These are phyloP conservation scores for Elsinoe arachidis DNA, from an alignment of 2,329 filamentous ascomycete species.

Conservation along the genomic window DNA sequence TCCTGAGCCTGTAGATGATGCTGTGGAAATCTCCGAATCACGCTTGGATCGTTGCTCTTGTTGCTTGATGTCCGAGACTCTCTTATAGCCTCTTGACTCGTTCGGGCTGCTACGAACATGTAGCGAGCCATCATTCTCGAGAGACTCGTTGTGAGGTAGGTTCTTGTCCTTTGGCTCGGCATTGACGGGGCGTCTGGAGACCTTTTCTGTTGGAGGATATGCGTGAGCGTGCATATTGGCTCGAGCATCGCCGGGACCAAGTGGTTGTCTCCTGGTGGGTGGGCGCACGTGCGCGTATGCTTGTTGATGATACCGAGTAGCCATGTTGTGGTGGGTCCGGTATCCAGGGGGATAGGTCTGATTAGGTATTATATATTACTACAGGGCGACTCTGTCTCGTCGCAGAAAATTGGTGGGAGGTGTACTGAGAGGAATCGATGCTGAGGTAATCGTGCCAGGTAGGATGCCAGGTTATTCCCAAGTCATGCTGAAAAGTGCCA, in stretches of 20 bases:
- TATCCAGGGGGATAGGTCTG: background rate
- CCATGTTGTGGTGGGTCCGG: background rate
- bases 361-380: conserved; percentile 13
- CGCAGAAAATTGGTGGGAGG: background rate
- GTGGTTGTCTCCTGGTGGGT: conserved; percentile 15
- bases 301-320: conserved; percentile 15
- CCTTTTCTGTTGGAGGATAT: conserved; percentile 17
- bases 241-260: conserved; percentile 17
- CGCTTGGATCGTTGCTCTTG: conserved; percentile 42
- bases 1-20: conserved; percentile 45
- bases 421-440: background rate
- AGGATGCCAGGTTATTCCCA: background rate
- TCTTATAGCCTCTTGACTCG: conserved; percentile 41
- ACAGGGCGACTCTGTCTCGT: background rate
- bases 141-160: conserved; percentile 37
- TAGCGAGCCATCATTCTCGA: conserved; percentile 35
- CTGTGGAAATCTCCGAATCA: conserved; percentile 46
- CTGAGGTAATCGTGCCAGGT: background rate
- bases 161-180: conserved; percentile 13
- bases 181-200: conserved; percentile 15
- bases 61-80: conserved; percentile 42
- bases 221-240: conserved; percentile 16
- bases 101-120: conserved; percentile 30
- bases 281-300: conserved; percentile 11
- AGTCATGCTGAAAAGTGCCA: conserved; percentile 1